These are phyloP conservation scores for Alternaria sp. DNA, from an alignment of 2,329 filamentous ascomycete species.

Conservation along the genomic window DNA sequence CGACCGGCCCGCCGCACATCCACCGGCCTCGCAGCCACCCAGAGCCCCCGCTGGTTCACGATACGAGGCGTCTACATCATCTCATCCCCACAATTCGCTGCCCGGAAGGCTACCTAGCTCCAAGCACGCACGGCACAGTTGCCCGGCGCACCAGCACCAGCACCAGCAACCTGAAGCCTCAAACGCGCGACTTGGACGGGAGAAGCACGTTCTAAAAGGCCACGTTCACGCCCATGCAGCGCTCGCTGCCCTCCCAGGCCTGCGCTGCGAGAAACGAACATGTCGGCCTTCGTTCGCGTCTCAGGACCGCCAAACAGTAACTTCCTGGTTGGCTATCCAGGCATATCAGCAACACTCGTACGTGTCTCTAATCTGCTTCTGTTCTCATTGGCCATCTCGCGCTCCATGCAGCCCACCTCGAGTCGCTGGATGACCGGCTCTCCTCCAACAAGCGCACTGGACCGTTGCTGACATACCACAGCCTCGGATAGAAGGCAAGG, in stretches of 20 bases:
- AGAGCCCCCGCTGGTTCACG: slow-evolving; percentile 38
- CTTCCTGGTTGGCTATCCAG: slow-evolving; percentile 95
- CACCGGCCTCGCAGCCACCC: slow-evolving; percentile 23
- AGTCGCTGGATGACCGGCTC: slow-evolving; percentile 9
- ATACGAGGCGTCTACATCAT: slow-evolving; percentile 24
- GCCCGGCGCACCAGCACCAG: slow-evolving; percentile 18
- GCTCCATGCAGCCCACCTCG: slow-evolving; percentile 9
- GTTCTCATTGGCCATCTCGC: slow-evolving; percentile 9
- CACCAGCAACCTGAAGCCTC: slow-evolving; percentile 14
- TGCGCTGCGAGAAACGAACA: slow-evolving; percentile 48
- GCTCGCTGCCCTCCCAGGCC: slow-evolving; percentile 44
- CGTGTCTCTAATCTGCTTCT: slow-evolving; percentile 52
- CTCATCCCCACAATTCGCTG: slow-evolving; percentile 34
- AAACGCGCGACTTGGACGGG: slow-evolving; percentile 16
- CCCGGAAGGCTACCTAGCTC: slow-evolving; percentile 34
- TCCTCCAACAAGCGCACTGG: slow-evolving; percentile 15
- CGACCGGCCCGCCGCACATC: slow-evolving; percentile 19
- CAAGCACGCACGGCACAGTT: slow-evolving; percentile 21
- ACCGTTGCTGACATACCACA: slow-evolving; percentile 54
- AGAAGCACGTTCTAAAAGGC: slow-evolving; percentile 25
- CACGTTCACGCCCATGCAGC: slow-evolving; percentile 47
- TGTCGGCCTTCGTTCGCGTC: slow-evolving; percentile 87
- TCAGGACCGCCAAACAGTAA: slow-evolving; percentile 96
- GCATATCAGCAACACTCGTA: slow-evolving; percentile 96
- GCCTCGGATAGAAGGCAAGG: slow-evolving; percentile 97